Conservation (phyloP, 345 rosid genomes). For the Ailanthus altissimus region DNA sequence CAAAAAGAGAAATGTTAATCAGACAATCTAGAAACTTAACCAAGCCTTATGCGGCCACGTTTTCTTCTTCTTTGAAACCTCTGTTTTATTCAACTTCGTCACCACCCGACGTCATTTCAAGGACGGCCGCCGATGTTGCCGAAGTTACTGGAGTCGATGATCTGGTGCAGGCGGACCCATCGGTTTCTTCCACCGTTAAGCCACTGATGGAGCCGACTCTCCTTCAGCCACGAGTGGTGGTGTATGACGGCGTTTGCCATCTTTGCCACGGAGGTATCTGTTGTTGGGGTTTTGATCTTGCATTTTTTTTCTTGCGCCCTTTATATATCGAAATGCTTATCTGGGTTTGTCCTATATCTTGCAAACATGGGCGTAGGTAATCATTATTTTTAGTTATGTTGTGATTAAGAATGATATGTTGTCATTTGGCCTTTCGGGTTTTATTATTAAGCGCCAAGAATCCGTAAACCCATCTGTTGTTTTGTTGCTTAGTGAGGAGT, state of each 20-base stretch:
- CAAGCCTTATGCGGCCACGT: background rate
- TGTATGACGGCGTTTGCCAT: slow-evolving; percentile 94
- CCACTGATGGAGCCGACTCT: slow-evolving; percentile 42
- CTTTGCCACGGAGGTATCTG: slow-evolving; percentile 88
- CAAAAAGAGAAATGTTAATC: slow-evolving; percentile 1
- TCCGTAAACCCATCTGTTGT: background rate
- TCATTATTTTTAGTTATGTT: background rate
- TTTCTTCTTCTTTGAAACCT: slow-evolving; percentile 11
- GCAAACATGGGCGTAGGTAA: background rate
- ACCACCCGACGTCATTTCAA: slow-evolving; percentile 28
- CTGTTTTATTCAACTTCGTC: slow-evolving; percentile 25
- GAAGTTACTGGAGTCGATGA: slow-evolving; percentile 40
- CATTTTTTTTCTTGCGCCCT: background rate
- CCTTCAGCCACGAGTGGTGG: slow-evolving; percentile 90
- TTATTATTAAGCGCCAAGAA: background rate
- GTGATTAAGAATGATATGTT: background rate
- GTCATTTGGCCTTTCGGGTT: background rate
- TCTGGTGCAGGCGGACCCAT: slow-evolving; percentile 30
- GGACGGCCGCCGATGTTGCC: slow-evolving; percentile 36
- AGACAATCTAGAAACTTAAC: slow-evolving; percentile 5
- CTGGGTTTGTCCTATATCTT: background rate
- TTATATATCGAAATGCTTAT: background rate
- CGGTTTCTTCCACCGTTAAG: slow-evolving; percentile 34
- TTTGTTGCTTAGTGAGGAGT: too few species aligned
- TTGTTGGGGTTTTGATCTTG: background rate